Conservation (phyloP, 805 yeast species). For the Sugiyamaella smithiae region DNA sequence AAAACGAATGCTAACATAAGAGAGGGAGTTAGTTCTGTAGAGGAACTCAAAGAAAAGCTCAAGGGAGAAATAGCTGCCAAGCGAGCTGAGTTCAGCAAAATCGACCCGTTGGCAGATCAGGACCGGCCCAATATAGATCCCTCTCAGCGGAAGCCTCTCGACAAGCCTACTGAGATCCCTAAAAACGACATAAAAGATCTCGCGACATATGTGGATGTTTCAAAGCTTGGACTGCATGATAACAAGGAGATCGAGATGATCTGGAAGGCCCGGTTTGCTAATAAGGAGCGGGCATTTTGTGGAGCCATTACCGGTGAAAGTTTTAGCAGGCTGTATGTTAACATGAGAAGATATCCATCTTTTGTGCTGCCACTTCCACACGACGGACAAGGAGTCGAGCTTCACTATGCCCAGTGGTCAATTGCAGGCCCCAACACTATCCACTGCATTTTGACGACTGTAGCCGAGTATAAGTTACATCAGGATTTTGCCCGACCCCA, state of each 20-base stretch:
- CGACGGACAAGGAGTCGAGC: constrained; percentile 52
- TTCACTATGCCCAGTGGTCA: constrained; percentile 93
- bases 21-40: constrained; percentile 46
- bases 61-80: constrained; percentile 58
- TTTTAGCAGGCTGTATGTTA: constrained; percentile 59
- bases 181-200: constrained; percentile 57
- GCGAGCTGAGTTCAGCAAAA: constrained; percentile 53
- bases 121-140: constrained; percentile 13
- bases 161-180: constrained; percentile 36
- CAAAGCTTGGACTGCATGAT: constrained; percentile 56
- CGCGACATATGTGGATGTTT: constrained; percentile 65
- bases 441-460: constrained; percentile 86
- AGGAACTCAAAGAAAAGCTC: constrained; percentile 59
- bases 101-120: constrained; percentile 55
- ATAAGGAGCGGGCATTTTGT: constrained; percentile 55
- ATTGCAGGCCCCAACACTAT: constrained; percentile 80
- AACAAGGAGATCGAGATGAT: constrained; percentile 66
- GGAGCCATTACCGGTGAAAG: constrained; percentile 60
- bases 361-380: constrained; percentile 88
- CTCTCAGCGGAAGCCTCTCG: constrained; percentile 29
- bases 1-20: not conserved
- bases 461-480: constrained; percentile 88
- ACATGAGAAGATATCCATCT: constrained; percentile 71
- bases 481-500: constrained; percentile 93
- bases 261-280: constrained; percentile 85